Evolutionary conservation across 768 basidiomycete species (phyloP).

Genomic region (Mrakia frigida): DNA sequence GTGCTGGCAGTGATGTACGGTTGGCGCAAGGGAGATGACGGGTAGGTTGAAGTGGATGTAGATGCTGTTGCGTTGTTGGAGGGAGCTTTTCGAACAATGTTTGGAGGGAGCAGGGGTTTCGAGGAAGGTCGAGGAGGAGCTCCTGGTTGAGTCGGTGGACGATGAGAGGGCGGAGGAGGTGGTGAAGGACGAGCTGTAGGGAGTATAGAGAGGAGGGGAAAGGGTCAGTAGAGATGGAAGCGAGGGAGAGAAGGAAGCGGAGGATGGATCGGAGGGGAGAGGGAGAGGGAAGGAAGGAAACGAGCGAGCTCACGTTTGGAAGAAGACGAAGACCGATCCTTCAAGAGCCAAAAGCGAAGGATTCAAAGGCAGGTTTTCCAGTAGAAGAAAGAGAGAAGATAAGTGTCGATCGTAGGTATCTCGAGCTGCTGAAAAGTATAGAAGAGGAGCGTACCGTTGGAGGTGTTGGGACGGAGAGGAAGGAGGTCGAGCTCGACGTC

Average conservation of each 20-base stretch:
- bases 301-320: slow-evolving; percentile 4
- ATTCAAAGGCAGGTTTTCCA: background rate
- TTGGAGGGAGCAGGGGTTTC: slow-evolving; percentile 1
- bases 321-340: background rate
- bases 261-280: background rate
- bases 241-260: background rate
- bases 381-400: background rate
- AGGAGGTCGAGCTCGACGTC: slow-evolving; percentile 6
- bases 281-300: background rate
- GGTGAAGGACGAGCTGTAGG: background rate
- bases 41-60: background rate
- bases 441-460: background rate
- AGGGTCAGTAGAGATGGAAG: background rate
- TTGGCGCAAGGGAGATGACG: background rate
- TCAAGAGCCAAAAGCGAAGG: background rate
- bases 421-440: no score
- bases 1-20: background rate
- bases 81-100: slow-evolving; percentile 3
- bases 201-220: background rate
- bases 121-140: slow-evolving; percentile 1
- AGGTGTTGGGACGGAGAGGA: background rate
- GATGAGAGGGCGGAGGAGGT: background rate
- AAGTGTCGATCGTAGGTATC: background rate
- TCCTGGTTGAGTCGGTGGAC: background rate
- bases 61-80: background rate